phyloP scores from a whole-genome alignment of 306 rosid species.

The Hippophae rhamnoides region DNA sequence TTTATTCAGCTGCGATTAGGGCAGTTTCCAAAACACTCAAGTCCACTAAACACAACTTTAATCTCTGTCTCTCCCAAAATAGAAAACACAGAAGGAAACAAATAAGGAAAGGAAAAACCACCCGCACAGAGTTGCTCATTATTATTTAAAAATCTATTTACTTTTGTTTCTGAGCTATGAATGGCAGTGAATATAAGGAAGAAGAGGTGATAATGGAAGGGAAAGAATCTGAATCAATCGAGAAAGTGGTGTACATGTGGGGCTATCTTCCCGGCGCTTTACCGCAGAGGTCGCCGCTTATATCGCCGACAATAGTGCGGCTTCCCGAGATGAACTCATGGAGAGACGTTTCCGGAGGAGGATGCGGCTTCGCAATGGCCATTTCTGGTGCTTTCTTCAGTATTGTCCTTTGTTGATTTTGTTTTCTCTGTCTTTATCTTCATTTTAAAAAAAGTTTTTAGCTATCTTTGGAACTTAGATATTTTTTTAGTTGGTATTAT shows the following conservation, averaged over 20 bases:
- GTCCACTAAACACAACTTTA: constrained; percentile 9
- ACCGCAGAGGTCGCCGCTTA: constrained; percentile 71
- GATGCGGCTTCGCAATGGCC: constrained; percentile 93
- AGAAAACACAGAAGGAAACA: constrained; percentile 13
- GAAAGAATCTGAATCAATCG: constrained; percentile 3
- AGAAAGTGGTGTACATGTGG: constrained; percentile 63
- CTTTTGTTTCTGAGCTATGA: constrained; percentile 25
- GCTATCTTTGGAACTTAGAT: background rate
- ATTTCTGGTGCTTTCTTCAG: constrained; percentile 49
- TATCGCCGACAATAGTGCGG: constrained; percentile 49
- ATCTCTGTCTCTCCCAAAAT: constrained; percentile 7
- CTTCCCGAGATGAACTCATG: constrained; percentile 33
- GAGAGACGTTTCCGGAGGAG: constrained; percentile 79
- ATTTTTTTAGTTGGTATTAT: background rate
- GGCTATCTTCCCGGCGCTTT: constrained; percentile 91
- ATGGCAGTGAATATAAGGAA: constrained; percentile 33
- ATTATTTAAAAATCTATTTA: constrained; percentile 1
- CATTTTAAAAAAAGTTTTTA: background rate
- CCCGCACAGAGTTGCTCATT: background rate
- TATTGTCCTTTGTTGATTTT: background rate
- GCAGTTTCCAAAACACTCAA: constrained; percentile 18
- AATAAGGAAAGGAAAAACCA: background rate
- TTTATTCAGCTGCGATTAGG: constrained; percentile 28
- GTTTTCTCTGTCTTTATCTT: background rate
- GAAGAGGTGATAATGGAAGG: constrained; percentile 30